Evolutionary conservation across 148 eudicot species (phyloP), one percentile per base, ranked within the genome.

Genomic region (Simmondsia chinensis): DNA sequence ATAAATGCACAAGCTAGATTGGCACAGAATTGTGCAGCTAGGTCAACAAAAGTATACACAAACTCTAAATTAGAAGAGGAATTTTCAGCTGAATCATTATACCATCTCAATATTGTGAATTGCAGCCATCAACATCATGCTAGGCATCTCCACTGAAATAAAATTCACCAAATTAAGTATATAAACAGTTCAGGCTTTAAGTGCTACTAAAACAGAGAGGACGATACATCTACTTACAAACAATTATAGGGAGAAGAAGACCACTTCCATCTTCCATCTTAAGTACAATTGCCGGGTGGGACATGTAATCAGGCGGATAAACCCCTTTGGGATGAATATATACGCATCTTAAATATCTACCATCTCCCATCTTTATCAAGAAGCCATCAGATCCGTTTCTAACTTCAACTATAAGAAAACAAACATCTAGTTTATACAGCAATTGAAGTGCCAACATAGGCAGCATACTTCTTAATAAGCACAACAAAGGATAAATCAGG

Each of bases 341-440:
- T n/a, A 59, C 77, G 53, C 99, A 91, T 60, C 65, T 82, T 53
- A 91, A 38, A 74, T 76, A 63, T 55, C 68, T 73, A n/a, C 99
- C 99, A 59, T 82, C 87, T 46, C 81, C 70, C 94, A 86, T 82
- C 53, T 86, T 86, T 36, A 91, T 77, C 72, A 80, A 39, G 52
- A 82, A 91, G 26, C 94, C 94, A 34, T 91, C 89, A 13, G 86
- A 54, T 14, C 96, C 80, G 58, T 85, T 72, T 58, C 68, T 86
- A 64, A 91, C 86, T 62, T 86, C 99, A 68, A 82, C 99, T 91
- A 52, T n/a, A n/a, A n/a, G n/a, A n/a, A n/a, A n/a, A n/a, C n/a
- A n/a, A n/a, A n/a, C n/a, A n/a, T n/a, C n/a, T n/a, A n/a, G n/a
- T n/a, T n/a, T n/a, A n/a, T n/a, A n/a, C n/a, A n/a, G n/a, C n/a